Conservation (phyloP, 202 grass and related monocot species). For the Miscanthus sacchariflorus region DNA sequence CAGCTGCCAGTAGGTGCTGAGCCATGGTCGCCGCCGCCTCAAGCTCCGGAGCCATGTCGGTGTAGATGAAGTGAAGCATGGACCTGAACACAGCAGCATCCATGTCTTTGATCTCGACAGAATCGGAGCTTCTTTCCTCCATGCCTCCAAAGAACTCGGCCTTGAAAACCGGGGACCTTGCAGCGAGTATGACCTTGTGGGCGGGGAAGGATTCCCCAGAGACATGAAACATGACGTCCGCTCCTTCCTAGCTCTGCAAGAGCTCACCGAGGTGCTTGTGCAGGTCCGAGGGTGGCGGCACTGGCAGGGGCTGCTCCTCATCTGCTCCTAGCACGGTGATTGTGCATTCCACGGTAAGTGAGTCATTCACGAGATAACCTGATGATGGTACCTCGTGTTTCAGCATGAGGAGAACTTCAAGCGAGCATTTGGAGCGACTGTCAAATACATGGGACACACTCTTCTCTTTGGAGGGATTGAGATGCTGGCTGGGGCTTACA, state of each 20-base stretch:
- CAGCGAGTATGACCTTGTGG: slow-evolving; percentile 8
- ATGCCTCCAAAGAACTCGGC: too few species aligned
- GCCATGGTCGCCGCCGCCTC: background rate
- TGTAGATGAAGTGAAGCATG: slow-evolving; percentile 23
- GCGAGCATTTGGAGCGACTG: background rate
- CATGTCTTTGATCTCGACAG: background rate
- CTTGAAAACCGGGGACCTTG: too few species aligned
- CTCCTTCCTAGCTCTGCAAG: background rate
- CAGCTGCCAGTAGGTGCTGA: background rate
- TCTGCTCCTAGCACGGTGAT: background rate
- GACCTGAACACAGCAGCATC: background rate
- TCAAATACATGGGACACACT: background rate
- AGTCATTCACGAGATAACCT: background rate
- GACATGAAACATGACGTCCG: slow-evolving; percentile 28
- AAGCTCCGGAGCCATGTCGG: background rate
- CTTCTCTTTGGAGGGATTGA: background rate
- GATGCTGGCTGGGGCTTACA: background rate
- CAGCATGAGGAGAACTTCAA: background rate
- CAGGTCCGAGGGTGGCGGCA: background rate
- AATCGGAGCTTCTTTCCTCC: background rate
- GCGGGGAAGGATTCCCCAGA: slow-evolving; percentile 7
- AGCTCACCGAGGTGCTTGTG: background rate
- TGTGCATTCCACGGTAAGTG: slow-evolving; percentile 27
- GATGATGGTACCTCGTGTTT: background rate
- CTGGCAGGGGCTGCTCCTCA: too few species aligned